phyloP scores from a whole-genome alignment of 1,284 basidiomycete species.

The Trichosporon asahii region DNA sequence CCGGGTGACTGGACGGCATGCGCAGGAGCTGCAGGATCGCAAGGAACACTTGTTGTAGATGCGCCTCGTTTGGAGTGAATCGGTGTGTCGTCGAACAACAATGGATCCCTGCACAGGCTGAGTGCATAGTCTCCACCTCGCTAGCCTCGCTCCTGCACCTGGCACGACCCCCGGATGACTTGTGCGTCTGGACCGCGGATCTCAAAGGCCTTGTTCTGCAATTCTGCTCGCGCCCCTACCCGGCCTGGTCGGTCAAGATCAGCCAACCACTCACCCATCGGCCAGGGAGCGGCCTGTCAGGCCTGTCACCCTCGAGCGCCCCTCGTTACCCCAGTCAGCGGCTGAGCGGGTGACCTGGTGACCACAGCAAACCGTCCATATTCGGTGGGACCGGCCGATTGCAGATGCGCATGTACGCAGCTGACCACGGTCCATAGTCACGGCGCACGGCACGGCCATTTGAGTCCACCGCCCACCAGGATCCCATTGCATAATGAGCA shows the following conservation, averaged over 20 bases:
- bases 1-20: not conserved
- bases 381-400: not conserved
- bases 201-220: not conserved
- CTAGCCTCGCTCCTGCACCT: not conserved
- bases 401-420: not conserved
- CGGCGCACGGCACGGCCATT: not conserved
- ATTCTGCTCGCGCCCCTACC: not conserved
- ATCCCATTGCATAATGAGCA: not conserved
- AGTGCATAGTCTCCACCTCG: not conserved
- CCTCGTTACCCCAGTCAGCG: not conserved
- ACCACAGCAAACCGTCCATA: not conserved
- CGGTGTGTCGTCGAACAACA: not conserved
- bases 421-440: not conserved
- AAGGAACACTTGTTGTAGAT: not conserved
- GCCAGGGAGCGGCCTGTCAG: too few species aligned
- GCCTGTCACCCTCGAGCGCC: not conserved
- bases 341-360: not conserved
- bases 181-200: not conserved
- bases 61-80: conserved; percentile 4
- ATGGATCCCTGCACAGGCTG: not conserved
- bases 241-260: not conserved
- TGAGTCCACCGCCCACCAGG: not conserved
- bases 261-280: not conserved
- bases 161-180: not conserved
- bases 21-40: not conserved